These are phyloP conservation scores for Phytopythium ostracodes DNA, from an alignment of 352 stramenopile genomes.

Conservation along the genomic window DNA sequence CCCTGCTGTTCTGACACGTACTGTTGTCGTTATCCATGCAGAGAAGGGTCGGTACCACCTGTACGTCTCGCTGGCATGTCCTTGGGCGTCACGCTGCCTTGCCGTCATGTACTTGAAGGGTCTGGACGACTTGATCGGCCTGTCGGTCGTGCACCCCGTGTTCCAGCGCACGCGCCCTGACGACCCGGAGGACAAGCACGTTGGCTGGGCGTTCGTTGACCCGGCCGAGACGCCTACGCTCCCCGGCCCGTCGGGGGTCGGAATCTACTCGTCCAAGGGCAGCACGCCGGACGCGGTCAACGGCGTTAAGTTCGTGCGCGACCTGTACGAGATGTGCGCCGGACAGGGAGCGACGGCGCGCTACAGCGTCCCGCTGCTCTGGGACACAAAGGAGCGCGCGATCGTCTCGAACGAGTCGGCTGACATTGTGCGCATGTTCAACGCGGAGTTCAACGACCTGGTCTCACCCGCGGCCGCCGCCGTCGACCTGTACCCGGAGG, in stretches of 20 bases:
- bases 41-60: constrained; percentile 78
- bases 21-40: too few relatives aligned
- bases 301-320: constrained; percentile 51
- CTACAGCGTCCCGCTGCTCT: constrained; percentile 89
- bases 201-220: constrained; percentile 78
- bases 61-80: constrained; percentile 91
- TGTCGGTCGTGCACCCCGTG: constrained; percentile 76
- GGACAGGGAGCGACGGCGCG: constrained; percentile 48
- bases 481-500: constrained; percentile 75
- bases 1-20: too few relatives aligned
- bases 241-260: constrained; percentile 53
- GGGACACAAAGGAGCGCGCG: constrained; percentile 85
- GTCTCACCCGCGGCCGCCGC: constrained; percentile 39
- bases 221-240: constrained; percentile 56
- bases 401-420: constrained; percentile 95
- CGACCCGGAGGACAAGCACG: constrained; percentile 59
- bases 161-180: constrained; percentile 62
- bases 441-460: constrained; percentile 70
- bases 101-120: constrained; percentile 85
- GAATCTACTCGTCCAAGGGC: constrained; percentile 60
- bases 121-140: constrained; percentile 84
- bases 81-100: constrained; percentile 50
- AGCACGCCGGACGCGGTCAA: constrained; percentile 63
- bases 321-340: constrained; percentile 80
- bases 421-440: constrained; percentile 93